Percentiles rank a stretch among this genome's conserved stretches.
Conservation (phyloP, 2,329 filamentous ascomycete genomes). For the Penicillium sp. region DNA sequence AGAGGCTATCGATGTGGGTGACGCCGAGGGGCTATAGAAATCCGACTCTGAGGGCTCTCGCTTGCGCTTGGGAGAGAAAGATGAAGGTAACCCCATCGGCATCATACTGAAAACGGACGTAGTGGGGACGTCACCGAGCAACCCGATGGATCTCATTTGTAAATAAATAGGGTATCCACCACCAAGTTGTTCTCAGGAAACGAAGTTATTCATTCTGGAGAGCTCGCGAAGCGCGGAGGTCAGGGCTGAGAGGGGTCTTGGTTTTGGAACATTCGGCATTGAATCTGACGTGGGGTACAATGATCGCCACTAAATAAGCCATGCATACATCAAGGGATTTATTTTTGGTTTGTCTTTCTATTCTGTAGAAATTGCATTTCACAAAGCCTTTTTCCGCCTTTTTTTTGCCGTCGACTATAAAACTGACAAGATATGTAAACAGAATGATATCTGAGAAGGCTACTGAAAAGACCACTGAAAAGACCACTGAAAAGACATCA, state of each 20-base stretch:
- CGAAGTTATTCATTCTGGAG: conserved; percentile 13
- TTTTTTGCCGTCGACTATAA: too few relatives aligned
- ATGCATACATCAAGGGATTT: background rate
- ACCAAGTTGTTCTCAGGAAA: conserved; percentile 7
- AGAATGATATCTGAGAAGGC: too few relatives aligned
- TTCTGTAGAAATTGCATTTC: background rate
- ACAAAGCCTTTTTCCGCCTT: too few relatives aligned
- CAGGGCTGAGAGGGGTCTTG: conserved; percentile 19
- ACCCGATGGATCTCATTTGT: conserved; percentile 7
- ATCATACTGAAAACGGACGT: conserved; percentile 28
- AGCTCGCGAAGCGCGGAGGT: conserved; percentile 16
- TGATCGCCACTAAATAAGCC: conserved; percentile 4
- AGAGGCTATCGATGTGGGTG: conserved; percentile 35
- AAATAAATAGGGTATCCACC: conserved; percentile 12
- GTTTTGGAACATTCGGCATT: conserved; percentile 21
- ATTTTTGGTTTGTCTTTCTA: background rate
- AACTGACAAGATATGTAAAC: too few relatives aligned
- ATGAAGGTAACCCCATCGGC: conserved; percentile 25
- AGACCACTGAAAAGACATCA: too few relatives aligned
- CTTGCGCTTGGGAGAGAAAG: conserved; percentile 37
- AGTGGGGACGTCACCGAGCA: conserved; percentile 23
- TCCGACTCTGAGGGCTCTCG: conserved; percentile 33
- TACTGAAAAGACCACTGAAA: too few relatives aligned
- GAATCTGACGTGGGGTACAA: conserved; percentile 11
- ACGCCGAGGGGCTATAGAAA: conserved; percentile 29